Evolutionary conservation across 495 filamentous ascomycete genomes (phyloP).

Genomic region (Hypoxylon lienhwacheense): DNA sequence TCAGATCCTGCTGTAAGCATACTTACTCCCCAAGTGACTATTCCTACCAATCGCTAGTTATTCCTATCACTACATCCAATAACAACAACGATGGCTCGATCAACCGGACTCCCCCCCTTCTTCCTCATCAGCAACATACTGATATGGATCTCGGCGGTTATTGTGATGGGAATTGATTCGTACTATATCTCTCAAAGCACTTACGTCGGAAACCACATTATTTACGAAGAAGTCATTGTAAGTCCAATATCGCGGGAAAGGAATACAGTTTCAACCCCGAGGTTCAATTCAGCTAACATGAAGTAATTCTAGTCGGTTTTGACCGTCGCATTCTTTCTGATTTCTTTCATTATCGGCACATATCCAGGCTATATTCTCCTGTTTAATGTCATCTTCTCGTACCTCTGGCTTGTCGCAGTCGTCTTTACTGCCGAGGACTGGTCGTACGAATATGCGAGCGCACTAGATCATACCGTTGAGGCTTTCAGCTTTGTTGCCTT

Average conservation of each 20-base stretch:
- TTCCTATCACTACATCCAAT: not conserved
- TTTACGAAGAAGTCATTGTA: conserved; percentile 62
- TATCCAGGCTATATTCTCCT: conserved; percentile 51
- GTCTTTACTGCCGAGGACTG: conserved; percentile 62
- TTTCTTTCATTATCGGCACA: conserved; percentile 58
- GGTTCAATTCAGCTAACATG: conserved; percentile 10
- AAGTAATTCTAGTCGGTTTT: conserved; percentile 48
- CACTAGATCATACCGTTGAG: conserved; percentile 55
- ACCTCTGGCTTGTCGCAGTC: conserved; percentile 65
- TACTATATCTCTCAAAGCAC: conserved; percentile 52
- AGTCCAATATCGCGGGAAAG: conserved; percentile 22
- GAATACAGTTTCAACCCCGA: not conserved
- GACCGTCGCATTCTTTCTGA: conserved; percentile 61
- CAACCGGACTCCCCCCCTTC: conserved; percentile 28
- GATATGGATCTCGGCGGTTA: conserved; percentile 59
- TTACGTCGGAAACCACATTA: conserved; percentile 48
- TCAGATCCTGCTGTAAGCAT: not conserved
- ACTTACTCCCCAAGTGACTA: not conserved
- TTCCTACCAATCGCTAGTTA: not conserved
- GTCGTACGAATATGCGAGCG: conserved; percentile 43
- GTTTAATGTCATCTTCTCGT: conserved; percentile 64
- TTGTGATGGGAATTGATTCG: conserved; percentile 62
- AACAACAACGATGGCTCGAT: conserved; percentile 18
- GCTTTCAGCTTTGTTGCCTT: conserved; percentile 65
- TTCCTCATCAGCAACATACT: conserved; percentile 39